A percentile compares a stretch with the other conserved stretches of the same genome.
Conservation (phyloP, 2,329 filamentous ascomycete genomes). For the Trichothecium sympodiale region DNA sequence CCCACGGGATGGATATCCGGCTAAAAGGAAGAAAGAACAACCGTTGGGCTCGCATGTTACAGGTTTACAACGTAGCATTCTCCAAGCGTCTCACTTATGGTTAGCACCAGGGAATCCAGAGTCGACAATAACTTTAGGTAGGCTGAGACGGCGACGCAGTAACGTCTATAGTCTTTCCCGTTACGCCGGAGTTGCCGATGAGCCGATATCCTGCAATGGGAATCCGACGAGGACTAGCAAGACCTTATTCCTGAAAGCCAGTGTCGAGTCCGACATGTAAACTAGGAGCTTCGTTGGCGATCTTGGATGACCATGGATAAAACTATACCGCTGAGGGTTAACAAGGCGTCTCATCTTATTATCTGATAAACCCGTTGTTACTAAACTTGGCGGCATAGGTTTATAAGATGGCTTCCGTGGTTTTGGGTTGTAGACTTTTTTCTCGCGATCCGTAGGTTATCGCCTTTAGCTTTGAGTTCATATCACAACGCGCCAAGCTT, state of each 20-base stretch:
- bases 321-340: too few species aligned
- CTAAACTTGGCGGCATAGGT: too few species aligned
- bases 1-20: too few species aligned
- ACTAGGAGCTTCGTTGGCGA: constrained; percentile 33
- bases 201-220: constrained; percentile 28
- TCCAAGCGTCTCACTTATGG: constrained; percentile 30
- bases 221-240: constrained; percentile 33
- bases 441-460: too few species aligned
- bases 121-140: constrained; percentile 30
- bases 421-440: too few species aligned
- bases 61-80: constrained; percentile 24
- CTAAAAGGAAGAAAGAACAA: too few species aligned
- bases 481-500: too few species aligned
- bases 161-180: constrained; percentile 30
- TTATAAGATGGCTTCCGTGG: too few species aligned
- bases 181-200: constrained; percentile 22
- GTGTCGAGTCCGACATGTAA: constrained; percentile 39
- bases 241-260: constrained; percentile 36
- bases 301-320: too few species aligned
- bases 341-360: too few species aligned
- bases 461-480: too few species aligned
- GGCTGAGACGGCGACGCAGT: constrained; percentile 32
- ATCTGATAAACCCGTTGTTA: too few species aligned
- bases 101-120: constrained; percentile 31
- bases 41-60: constrained; percentile 6